phyloP scores from a whole-genome alignment of 179 eudicot genomes.

The Spergularia azorica region DNA sequence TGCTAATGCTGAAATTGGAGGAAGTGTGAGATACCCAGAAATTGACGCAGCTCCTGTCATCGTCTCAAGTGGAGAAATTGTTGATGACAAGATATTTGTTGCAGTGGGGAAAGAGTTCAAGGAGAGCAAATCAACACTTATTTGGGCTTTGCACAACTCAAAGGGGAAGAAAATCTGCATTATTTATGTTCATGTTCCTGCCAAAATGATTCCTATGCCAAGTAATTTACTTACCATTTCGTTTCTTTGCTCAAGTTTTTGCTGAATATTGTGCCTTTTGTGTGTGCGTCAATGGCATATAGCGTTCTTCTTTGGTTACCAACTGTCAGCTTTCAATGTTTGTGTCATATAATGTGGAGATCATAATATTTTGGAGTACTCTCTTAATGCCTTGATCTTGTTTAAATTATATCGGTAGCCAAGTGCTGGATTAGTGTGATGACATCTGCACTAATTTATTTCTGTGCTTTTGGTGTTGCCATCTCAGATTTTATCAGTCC shows the following conservation, averaged over 20 bases:
- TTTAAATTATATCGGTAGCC: not conserved
- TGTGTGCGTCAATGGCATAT: not conserved
- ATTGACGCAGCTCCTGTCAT: slow-evolving; percentile 11
- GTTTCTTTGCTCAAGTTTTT: not conserved
- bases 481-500: not conserved
- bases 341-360: not conserved
- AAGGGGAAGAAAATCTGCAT: slow-evolving; percentile 68
- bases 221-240: slow-evolving; percentile 36
- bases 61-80: slow-evolving; percentile 27
- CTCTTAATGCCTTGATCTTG: not conserved
- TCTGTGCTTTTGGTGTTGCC: not conserved
- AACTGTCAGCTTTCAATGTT: not conserved
- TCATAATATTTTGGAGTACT: not conserved
- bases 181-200: slow-evolving; percentile 79
- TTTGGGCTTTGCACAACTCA: slow-evolving; percentile 73
- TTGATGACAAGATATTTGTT: slow-evolving; percentile 58
- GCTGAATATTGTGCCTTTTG: not conserved
- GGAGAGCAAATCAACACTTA: slow-evolving; percentile 48
- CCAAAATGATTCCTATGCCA: slow-evolving; percentile 60
- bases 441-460: not conserved
- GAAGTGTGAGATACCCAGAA: slow-evolving; percentile 24
- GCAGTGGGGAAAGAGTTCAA: slow-evolving; percentile 73
- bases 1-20: not conserved
- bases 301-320: not conserved
- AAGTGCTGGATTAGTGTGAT: not conserved